A percentile compares a stretch with the other conserved stretches of the same genome.
phyloP scores from a whole-genome alignment of 1,284 basidiomycete genomes.

The Ganoderma lucidum region DNA sequence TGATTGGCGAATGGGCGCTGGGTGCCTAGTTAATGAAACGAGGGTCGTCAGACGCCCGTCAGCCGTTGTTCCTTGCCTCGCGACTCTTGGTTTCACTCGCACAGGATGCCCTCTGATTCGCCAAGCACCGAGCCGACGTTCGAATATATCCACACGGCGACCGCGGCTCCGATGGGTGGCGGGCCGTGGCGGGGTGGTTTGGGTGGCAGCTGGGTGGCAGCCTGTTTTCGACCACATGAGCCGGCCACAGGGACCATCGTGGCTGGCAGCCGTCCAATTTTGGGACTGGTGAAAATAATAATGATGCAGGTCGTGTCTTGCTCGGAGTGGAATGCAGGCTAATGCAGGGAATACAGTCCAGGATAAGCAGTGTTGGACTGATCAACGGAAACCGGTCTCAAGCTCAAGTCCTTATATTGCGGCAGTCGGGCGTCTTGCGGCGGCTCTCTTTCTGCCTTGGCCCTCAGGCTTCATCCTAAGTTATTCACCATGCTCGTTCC shows the following conservation, averaged over 20 bases:
- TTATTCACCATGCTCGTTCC: slow-evolving; percentile 10
- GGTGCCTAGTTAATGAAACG: neutral
- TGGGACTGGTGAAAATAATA: neutral
- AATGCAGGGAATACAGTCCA: neutral
- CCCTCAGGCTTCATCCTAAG: slow-evolving; percentile 3
- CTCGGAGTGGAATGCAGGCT: neutral
- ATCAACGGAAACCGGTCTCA: slow-evolving; percentile 9
- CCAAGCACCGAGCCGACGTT: neutral
- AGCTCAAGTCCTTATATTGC: slow-evolving; percentile 10
- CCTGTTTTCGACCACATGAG: neutral
- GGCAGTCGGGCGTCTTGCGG: neutral
- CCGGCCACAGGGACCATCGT: neutral
- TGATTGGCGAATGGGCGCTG: neutral
- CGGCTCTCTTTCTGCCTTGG: neutral
- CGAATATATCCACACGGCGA: neutral
- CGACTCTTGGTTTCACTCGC: neutral
- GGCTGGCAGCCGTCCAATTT: neutral
- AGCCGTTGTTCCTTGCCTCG: neutral
- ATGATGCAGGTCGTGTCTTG: neutral
- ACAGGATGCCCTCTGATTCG: neutral
- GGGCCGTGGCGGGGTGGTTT: neutral
- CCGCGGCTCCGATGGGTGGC: neutral
- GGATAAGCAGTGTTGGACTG: slow-evolving; percentile 1
- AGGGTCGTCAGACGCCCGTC: neutral
- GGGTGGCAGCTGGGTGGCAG: neutral